Percentiles rank a stretch among this genome's conserved stretches.
Conservation (phyloP, 306 rosid species). For the Mimosa pudica region DNA sequence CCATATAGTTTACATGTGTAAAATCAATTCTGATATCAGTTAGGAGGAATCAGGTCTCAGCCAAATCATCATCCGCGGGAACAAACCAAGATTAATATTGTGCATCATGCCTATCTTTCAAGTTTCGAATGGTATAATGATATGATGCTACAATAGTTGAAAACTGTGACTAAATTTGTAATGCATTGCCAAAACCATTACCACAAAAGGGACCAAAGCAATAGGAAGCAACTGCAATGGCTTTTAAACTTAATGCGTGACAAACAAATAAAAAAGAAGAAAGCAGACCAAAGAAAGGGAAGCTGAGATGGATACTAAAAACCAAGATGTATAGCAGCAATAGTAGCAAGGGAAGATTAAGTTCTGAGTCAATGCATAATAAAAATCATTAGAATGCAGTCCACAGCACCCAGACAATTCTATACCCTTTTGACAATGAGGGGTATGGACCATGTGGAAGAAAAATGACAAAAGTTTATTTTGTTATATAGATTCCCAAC, state of each 20-base stretch:
- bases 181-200: neutral
- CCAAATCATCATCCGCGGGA: neutral
- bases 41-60: neutral
- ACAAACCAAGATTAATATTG: neutral
- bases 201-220: neutral
- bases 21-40: conserved; percentile 1
- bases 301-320: neutral
- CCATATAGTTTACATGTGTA: neutral
- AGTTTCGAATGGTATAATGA: neutral
- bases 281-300: neutral
- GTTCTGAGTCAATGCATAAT: conserved; percentile 5
- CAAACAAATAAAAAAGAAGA: neutral
- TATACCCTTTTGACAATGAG: neutral
- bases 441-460: neutral
- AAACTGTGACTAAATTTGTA: neutral
- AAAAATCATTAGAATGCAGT: conserved; percentile 9
- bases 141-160: conserved; percentile 5
- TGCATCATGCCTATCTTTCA: neutral
- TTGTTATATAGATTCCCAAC: conserved; percentile 9
- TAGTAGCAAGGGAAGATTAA: neutral
- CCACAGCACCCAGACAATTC: conserved; percentile 4
- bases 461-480: conserved; percentile 24
- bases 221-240: neutral
- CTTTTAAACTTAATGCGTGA: neutral
- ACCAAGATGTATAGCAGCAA: neutral